A percentile compares a stretch with the other conserved stretches of the same genome.
Conservation (phyloP, 176 grass and related monocot species). For the Saccharum spontaneum region DNA sequence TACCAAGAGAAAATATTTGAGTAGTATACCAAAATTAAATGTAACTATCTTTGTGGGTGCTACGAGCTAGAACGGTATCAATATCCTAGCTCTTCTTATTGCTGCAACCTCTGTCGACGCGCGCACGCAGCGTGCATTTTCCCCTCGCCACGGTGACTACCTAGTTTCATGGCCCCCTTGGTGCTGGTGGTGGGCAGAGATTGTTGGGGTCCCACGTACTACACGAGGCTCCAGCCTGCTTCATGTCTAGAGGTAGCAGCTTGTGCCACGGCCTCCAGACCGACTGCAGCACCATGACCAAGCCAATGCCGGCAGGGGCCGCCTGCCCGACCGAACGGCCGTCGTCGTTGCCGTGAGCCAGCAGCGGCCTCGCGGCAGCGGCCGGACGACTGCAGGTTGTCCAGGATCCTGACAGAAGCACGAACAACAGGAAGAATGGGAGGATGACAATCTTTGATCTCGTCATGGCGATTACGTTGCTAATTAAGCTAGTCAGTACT, state of each 20-base stretch:
- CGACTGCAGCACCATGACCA: not conserved
- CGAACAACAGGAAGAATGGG: not conserved
- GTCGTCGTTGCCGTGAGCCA: not conserved
- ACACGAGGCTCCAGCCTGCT: constrained; percentile 18
- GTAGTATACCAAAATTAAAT: not conserved
- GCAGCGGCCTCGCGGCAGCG: not conserved
- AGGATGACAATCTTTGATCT: not conserved
- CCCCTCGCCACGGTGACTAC: not conserved
- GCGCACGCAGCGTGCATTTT: not conserved
- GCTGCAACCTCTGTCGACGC: too few relatives aligned
- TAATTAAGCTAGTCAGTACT: too few relatives aligned
- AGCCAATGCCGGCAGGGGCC: not conserved
- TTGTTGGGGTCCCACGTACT: constrained; percentile 22
- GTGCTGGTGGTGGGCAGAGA: not conserved
- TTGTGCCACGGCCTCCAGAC: not conserved
- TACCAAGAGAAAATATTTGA: too few relatives aligned
- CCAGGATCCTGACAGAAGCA: not conserved
- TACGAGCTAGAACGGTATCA: too few relatives aligned
- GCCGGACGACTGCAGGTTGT: not conserved
- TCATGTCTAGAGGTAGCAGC: constrained; percentile 32
- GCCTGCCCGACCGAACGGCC: not conserved
- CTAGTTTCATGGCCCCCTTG: not conserved
- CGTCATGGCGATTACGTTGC: not conserved
- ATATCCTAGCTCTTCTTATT: too few relatives aligned
- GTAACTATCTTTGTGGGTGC: too few relatives aligned